Conservation (phyloP, 2,329 filamentous ascomycete genomes). For the Colletotrichum camelliae region DNA sequence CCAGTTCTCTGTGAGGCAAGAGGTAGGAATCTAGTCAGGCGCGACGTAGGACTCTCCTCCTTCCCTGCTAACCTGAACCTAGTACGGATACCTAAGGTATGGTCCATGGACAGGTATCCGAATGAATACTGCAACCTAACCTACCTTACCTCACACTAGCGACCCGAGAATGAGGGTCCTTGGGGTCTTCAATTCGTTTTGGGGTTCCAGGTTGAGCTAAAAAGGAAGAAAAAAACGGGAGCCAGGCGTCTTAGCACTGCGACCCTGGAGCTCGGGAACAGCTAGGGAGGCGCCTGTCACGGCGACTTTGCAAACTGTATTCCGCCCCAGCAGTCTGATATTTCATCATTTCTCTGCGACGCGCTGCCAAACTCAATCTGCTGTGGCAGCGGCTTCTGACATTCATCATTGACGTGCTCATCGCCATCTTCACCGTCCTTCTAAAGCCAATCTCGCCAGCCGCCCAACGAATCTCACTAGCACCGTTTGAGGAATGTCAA, state of each 20-base stretch:
- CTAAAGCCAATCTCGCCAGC: neutral
- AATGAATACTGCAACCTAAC: neutral
- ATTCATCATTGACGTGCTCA: neutral
- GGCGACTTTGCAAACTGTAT: neutral
- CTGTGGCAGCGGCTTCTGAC: neutral
- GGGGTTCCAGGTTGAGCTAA: neutral
- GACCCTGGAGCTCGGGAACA: neutral
- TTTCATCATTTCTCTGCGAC: neutral
- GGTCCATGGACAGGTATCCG: neutral
- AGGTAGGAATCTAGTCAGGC: neutral
- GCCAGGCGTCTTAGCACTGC: neutral
- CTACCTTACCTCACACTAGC: neutral
- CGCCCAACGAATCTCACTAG: neutral
- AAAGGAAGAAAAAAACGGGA: neutral
- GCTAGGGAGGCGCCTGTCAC: neutral
- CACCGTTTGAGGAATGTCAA: neutral
- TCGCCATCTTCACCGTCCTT: neutral
- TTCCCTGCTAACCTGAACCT: neutral
- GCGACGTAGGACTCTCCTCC: neutral
- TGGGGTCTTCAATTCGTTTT: neutral
- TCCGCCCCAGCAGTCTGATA: neutral
- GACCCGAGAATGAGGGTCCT: neutral
- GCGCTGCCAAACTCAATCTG: neutral
- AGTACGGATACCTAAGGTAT: neutral
- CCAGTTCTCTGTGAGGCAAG: neutral